These are phyloP conservation scores for Mucor lusitanicus DNA, from an alignment of 371 early-diverging fungal species.

Conservation along the genomic window DNA sequence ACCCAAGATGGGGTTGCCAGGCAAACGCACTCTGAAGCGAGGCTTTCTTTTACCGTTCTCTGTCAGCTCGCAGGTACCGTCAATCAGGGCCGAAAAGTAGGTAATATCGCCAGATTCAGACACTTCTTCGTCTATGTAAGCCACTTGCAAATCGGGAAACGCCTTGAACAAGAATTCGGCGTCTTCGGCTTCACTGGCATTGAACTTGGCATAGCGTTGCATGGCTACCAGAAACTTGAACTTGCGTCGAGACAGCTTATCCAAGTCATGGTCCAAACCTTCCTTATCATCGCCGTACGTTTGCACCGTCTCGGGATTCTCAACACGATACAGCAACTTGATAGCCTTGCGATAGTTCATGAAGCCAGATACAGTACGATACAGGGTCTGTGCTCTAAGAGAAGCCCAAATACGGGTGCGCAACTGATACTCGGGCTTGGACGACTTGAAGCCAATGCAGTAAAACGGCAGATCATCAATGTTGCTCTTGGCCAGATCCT, in stretches of 20 bases:
- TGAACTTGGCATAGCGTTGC: conserved; percentile 85
- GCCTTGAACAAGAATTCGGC: conserved; percentile 77
- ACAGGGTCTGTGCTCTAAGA: conserved; percentile 85
- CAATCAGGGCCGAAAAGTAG: conserved; percentile 76
- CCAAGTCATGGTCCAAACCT: conserved; percentile 69
- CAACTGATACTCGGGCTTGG: conserved; percentile 80
- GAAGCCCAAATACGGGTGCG: conserved; percentile 93
- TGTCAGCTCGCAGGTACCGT: conserved; percentile 67
- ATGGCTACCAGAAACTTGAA: conserved; percentile 88
- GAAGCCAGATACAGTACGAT: conserved; percentile 87
- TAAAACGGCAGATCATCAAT: conserved; percentile 82
- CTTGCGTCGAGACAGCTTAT: conserved; percentile 71
- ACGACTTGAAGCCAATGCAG: conserved; percentile 81
- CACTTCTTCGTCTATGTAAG: conserved; percentile 77
- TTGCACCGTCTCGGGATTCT: conserved; percentile 76
- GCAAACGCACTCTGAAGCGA: conserved; percentile 76
- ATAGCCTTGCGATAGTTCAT: conserved; percentile 90
- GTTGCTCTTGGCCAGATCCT: conserved; percentile 36
- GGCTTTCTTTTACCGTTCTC: conserved; percentile 75
- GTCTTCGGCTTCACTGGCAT: conserved; percentile 74
- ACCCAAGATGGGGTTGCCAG: conserved; percentile 88
- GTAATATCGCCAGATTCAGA: conserved; percentile 56
- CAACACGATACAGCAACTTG: conserved; percentile 79
- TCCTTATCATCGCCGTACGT: conserved; percentile 63
- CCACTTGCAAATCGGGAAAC: conserved; percentile 82